A percentile compares a stretch with the other conserved stretches of the same genome.
phyloP scores from a whole-genome alignment of 2,329 filamentous ascomycete species.

The Fusarium oligoseptatum region DNA sequence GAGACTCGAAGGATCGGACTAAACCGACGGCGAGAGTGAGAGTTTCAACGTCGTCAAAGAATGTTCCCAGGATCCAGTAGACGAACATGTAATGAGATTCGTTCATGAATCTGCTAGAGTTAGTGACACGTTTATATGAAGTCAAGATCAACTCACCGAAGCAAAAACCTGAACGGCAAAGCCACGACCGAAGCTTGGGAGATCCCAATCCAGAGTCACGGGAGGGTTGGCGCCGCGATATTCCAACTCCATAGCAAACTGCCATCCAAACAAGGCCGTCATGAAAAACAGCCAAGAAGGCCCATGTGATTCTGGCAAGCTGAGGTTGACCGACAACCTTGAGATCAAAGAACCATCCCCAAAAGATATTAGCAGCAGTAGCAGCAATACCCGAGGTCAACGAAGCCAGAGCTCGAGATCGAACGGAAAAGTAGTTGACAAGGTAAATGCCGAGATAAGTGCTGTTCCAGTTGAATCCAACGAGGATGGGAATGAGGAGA shows the following conservation, averaged over 20 bases:
- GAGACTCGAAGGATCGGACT: conserved; percentile 62
- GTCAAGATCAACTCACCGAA: conserved; percentile 51
- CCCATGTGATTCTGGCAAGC: conserved; percentile 59
- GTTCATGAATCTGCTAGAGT: conserved; percentile 58
- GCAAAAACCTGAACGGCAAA: conserved; percentile 62
- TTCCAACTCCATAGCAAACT: conserved; percentile 61
- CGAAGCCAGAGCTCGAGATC: conserved; percentile 60
- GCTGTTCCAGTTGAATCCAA: conserved; percentile 64
- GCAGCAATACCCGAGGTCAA: conserved; percentile 61
- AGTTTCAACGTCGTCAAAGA: conserved; percentile 64
- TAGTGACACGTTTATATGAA: not conserved
- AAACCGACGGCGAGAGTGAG: conserved; percentile 63
- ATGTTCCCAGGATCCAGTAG: conserved; percentile 65
- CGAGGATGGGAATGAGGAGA: conserved; percentile 62
- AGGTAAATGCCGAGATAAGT: conserved; percentile 67
- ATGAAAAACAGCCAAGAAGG: conserved; percentile 56
- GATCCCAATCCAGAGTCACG: conserved; percentile 61
- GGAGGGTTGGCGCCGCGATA: conserved; percentile 54
- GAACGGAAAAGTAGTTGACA: conserved; percentile 65
- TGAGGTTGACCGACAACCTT: conserved; percentile 56
- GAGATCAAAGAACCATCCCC: conserved; percentile 64
- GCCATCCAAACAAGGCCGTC: conserved; percentile 61
- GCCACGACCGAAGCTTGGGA: conserved; percentile 58
- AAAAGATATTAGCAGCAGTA: conserved; percentile 60
- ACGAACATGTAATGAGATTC: conserved; percentile 66